A percentile compares a stretch with the other conserved stretches of the same genome.
phyloP scores from a whole-genome alignment of 768 basidiomycete genomes.

The Leccinum boreale region DNA sequence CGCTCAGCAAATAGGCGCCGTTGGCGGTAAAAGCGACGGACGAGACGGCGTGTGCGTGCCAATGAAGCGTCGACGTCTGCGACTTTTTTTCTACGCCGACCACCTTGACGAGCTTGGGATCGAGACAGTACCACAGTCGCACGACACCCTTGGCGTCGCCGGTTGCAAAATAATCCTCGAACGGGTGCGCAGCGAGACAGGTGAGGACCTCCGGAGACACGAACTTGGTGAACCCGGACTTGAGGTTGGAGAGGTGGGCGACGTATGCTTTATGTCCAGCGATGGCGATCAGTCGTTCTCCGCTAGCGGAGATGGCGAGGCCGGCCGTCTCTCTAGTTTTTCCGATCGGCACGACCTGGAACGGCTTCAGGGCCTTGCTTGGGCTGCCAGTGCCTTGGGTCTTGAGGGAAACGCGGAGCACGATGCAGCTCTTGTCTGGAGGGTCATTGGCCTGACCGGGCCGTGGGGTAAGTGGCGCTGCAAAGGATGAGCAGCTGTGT shows the following conservation, averaged over 20 bases:
- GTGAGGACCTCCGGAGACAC: slow-evolving; percentile 78
- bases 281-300: slow-evolving; percentile 72
- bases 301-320: slow-evolving; percentile 71
- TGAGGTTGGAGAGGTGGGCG: slow-evolving; percentile 51
- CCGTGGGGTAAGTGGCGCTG: slow-evolving; percentile 8
- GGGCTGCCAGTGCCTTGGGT: slow-evolving; percentile 33
- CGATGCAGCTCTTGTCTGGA: slow-evolving; percentile 44
- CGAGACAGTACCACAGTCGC: slow-evolving; percentile 89
- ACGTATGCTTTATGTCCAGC: slow-evolving; percentile 80
- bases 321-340: slow-evolving; percentile 63
- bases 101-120: slow-evolving; percentile 50
- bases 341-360: slow-evolving; percentile 56
- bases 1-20: slow-evolving; percentile 89
- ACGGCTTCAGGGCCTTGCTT: slow-evolving; percentile 43
- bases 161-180: slow-evolving; percentile 91
- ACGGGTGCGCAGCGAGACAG: slow-evolving; percentile 84
- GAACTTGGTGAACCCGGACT: slow-evolving; percentile 76
- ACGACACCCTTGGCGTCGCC: slow-evolving; percentile 86
- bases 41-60: slow-evolving; percentile 95
- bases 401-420: slow-evolving; percentile 64
- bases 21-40: slow-evolving; percentile 85
- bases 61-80: slow-evolving; percentile 85
- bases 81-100: slow-evolving; percentile 73
- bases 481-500: slow-evolving; percentile 1
- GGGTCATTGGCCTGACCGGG: background rate